Conservation (phyloP, 2,329 filamentous ascomycete species). For the Colletotrichum incanum region DNA sequence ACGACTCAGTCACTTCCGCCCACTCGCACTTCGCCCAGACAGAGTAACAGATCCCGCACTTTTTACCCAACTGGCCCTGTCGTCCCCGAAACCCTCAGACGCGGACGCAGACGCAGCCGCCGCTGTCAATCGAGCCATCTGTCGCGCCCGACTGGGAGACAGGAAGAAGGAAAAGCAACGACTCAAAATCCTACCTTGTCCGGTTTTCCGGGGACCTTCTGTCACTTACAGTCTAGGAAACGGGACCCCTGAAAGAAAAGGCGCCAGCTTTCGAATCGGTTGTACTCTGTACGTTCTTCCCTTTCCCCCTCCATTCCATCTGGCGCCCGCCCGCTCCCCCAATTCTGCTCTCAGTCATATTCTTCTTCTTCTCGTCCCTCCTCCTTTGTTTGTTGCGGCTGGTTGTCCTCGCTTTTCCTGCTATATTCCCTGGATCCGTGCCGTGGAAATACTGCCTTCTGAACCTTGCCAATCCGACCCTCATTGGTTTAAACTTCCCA, state of each 20-base stretch:
- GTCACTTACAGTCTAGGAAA: background rate
- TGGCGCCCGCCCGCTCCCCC: background rate
- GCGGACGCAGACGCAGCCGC: slow-evolving; percentile 34
- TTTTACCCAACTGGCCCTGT: slow-evolving; percentile 19
- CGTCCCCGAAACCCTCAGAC: slow-evolving; percentile 22
- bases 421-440: slow-evolving; percentile 13
- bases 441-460: slow-evolving; percentile 25
- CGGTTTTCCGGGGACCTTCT: slow-evolving; percentile 6
- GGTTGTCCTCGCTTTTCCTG: background rate
- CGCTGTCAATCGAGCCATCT: slow-evolving; percentile 15
- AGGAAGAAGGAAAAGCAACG: slow-evolving; percentile 11
- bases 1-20: slow-evolving; percentile 41
- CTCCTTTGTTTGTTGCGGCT: slow-evolving; percentile 24
- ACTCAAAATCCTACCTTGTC: slow-evolving; percentile 17
- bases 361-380: slow-evolving; percentile 33
- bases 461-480: slow-evolving; percentile 26
- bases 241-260: slow-evolving; percentile 17
- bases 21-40: slow-evolving; percentile 28
- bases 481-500: slow-evolving; percentile 34
- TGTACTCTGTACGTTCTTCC: slow-evolving; percentile 37
- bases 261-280: slow-evolving; percentile 30
- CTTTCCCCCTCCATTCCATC: slow-evolving; percentile 19
- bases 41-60: slow-evolving; percentile 16
- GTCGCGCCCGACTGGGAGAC: slow-evolving; percentile 17
- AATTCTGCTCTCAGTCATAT: slow-evolving; percentile 22